Conservation (phyloP, 208 protist species). For the Trypanosomatidae sp. region DNA sequence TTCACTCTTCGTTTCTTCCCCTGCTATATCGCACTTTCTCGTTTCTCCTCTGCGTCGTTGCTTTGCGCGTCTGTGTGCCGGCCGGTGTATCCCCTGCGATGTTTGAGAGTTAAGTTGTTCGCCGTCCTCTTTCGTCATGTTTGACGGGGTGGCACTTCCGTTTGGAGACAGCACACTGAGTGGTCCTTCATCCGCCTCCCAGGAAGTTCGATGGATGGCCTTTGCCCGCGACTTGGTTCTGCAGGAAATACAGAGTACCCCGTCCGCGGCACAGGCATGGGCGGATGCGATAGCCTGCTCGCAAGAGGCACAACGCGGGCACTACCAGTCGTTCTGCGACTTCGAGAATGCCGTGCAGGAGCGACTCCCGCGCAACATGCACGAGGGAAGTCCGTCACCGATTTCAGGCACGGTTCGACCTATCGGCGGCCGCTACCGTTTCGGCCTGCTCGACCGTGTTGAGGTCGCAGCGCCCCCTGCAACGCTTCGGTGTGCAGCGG, state of each 20-base stretch:
- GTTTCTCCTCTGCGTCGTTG: neutral
- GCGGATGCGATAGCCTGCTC: neutral
- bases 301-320: neutral
- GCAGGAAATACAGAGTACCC: constrained; percentile 8
- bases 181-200: neutral
- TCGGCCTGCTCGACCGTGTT: constrained; percentile 10
- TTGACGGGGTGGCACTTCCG: constrained; percentile 19
- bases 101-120: neutral
- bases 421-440: no score
- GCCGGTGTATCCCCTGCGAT: neutral
- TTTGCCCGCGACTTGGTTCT: constrained; percentile 11
- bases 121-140: neutral
- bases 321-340: neutral
- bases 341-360: constrained; percentile 1
- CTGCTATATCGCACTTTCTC: neutral
- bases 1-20: constrained; percentile 1
- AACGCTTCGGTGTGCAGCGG: neutral
- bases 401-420: constrained; percentile 7
- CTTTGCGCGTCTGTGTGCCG: neutral
- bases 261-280: neutral
- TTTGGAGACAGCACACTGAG: constrained; percentile 1
- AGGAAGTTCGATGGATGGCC: constrained; percentile 12
- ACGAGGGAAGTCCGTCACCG: constrained; percentile 4
- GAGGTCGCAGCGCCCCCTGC: constrained; percentile 12
- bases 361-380: neutral